Base-by-base conservation (phyloP, 2,329 filamentous ascomycete genomes). In the Stylonectria norvegica region DNA sequence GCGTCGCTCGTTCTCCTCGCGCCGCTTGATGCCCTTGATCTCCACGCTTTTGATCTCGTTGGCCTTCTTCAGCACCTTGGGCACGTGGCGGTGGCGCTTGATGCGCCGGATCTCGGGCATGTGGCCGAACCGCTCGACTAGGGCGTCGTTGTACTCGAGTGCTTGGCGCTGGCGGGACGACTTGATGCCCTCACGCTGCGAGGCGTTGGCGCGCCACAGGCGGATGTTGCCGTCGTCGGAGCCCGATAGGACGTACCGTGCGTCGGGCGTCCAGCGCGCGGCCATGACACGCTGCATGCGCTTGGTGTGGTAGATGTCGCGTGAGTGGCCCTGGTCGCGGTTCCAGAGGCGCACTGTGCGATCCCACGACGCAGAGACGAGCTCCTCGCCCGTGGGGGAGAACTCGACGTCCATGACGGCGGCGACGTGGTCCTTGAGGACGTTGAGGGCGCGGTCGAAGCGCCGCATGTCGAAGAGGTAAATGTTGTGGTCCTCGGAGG, bases 371-470 rank as follows among this genome's bases (percentile, higher is more conserved):
- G 88, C 93, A 11, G 85, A 88, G 15, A 97, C 89, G 32, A 98
- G 78, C 63, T 96, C 90, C 63, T 96, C 86, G 44, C 93, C 93
- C 0, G 93, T 97, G 1, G 93, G 91, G 34, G 85, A 90, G 67
- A 91, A 98, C 59, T 96, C 89, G 28, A 98, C 85, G 63, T 95
- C 90, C 88, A 96, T 96, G 17, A 96, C 90, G 15, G 93, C 93
- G 33, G 76, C 73, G 34, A 95, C 89, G 60, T 95, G 89, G 55
- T 91, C 88, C 64, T 91, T 93, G 38, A 95, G 75, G 7, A 96
- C 82, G 60, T 97, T 96, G 45, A 95, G 70, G 0, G 91, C 88
- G 47, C 89, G 83, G 53, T 87, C 82, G 63, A 95, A 85, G 61
- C 89, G 91, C 54, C 93, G 80, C 79, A 94, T 94, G 65, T 98